Base-by-base conservation (phyloP, 2,329 filamentous ascomycete genomes). In the Fusarium falciforme region DNA sequence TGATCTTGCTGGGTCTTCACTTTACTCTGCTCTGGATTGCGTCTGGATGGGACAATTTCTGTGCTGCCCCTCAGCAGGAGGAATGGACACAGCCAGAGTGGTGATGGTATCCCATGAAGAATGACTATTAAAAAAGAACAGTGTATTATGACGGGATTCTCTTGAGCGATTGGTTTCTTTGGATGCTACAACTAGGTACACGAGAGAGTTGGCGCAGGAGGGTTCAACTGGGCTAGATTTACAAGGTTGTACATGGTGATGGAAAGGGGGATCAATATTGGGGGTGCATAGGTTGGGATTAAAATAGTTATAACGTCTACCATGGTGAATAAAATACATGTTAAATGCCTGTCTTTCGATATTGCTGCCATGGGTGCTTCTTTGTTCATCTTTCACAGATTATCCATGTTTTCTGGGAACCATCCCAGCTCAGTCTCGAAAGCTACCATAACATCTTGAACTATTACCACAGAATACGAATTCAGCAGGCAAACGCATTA, bases 1-100 rank as follows among this genome's bases (percentile, higher is more conserved):
- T 81, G 20, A 12, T 80, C 5, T 75, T 85, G 3, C 68, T 84
- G 6, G 70, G 66, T 4, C 67, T 84, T 25, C 84, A 85, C 64
- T 74, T 84, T 60, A 68, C 69, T 1, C 75, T 80, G 2, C 27
- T 85, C 1, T 84, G 82, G 83, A 61, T 81, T 54, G 82, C 82
- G 2, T 73, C 74, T 8, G 76, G 74, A 12, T 82, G 82, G 80
- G 74, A 77, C n/a, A 73, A 78, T 16, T 61, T 85, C 16, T 85
- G 84, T 55, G 75, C 77, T 2, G 66, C 65, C 16, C 70, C 68
- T 6, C 71, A 71, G 10, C 76, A 75, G 27, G 78, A 81, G 8
- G 75, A 72, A 10, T 83, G 81, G 80, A 58, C 65, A 7, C 73
- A 75, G 16, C 83, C 66, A 6, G 72, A 75, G 17, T 84, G 81